Conservation (phyloP, 192 early-diverging fungal genomes). For the Lobosporangium transversale region DNA sequence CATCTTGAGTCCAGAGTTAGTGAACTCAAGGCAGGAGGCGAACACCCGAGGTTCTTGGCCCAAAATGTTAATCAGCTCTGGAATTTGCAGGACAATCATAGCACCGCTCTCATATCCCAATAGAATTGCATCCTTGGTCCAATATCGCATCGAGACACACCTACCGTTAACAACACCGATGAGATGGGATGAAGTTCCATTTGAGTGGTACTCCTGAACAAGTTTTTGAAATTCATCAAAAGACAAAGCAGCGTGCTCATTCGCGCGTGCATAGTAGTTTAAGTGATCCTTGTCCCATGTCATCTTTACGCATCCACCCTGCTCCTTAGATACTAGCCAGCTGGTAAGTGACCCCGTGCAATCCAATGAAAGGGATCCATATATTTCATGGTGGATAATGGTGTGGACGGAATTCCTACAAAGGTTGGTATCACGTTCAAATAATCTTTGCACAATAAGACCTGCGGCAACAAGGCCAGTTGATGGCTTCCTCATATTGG, state of each 20-base stretch:
- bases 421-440: slow-evolving; percentile 27
- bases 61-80: slow-evolving; percentile 57
- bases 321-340: slow-evolving; percentile 48
- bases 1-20: slow-evolving; percentile 27
- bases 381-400: slow-evolving; percentile 37
- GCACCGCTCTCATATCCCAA: slow-evolving; percentile 63
- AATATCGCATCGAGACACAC: slow-evolving; percentile 62
- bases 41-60: slow-evolving; percentile 55
- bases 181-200: slow-evolving; percentile 24
- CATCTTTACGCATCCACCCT: slow-evolving; percentile 26
- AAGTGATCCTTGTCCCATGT: slow-evolving; percentile 52
- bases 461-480: slow-evolving; percentile 7
- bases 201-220: slow-evolving; percentile 39
- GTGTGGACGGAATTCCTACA: slow-evolving; percentile 40
- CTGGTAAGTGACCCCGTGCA: slow-evolving; percentile 50
- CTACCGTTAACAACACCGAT: slow-evolving; percentile 56
- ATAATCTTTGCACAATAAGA: slow-evolving; percentile 26
- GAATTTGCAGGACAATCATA: slow-evolving; percentile 58
- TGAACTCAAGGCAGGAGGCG: slow-evolving; percentile 55
- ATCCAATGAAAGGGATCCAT: slow-evolving; percentile 47
- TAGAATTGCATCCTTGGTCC: slow-evolving; percentile 60
- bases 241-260: slow-evolving; percentile 44
- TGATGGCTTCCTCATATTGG: not conserved
- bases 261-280: slow-evolving; percentile 55
- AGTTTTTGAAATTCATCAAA: slow-evolving; percentile 43